phyloP scores from a whole-genome alignment of 2,329 filamentous ascomycete species.

The Phyllosticta citribraziliensis region DNA sequence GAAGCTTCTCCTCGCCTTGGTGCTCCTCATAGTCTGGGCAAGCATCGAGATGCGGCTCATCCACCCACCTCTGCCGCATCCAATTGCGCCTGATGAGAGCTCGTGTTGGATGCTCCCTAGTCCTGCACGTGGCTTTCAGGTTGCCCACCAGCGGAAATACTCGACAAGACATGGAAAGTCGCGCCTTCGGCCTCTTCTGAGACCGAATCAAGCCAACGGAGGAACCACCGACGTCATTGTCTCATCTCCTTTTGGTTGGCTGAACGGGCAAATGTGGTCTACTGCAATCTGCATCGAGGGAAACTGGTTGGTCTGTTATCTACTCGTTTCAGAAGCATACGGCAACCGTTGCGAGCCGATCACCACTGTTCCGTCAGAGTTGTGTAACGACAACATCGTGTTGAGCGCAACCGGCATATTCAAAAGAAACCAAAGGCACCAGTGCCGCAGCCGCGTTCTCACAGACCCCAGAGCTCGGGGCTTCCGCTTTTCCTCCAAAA shows the following conservation, averaged over 20 bases:
- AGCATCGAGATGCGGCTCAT: not conserved
- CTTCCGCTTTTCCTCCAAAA: not conserved
- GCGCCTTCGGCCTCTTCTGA: not conserved
- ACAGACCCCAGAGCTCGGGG: not conserved
- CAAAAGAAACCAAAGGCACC: not conserved
- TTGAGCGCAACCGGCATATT: not conserved
- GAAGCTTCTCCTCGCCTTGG: not conserved
- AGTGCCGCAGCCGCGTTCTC: not conserved
- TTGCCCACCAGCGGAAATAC: not conserved
- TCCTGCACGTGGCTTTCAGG: not conserved
- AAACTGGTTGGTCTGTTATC: not conserved
- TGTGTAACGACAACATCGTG: not conserved
- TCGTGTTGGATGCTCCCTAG: not conserved
- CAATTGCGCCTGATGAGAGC: not conserved
- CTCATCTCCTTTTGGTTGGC: not conserved
- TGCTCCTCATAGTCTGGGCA: not conserved
- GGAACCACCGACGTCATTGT: not conserved
- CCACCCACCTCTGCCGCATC: not conserved
- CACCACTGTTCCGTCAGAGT: not conserved
- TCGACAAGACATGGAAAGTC: not conserved
- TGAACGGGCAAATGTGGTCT: not conserved
- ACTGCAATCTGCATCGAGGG: not conserved
- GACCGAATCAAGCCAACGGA: not conserved
- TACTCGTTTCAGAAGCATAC: not conserved
- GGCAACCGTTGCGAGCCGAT: not conserved